Evolutionary conservation across 2,329 filamentous ascomycete species (phyloP).

Genomic region (Cercospora sp.): DNA sequence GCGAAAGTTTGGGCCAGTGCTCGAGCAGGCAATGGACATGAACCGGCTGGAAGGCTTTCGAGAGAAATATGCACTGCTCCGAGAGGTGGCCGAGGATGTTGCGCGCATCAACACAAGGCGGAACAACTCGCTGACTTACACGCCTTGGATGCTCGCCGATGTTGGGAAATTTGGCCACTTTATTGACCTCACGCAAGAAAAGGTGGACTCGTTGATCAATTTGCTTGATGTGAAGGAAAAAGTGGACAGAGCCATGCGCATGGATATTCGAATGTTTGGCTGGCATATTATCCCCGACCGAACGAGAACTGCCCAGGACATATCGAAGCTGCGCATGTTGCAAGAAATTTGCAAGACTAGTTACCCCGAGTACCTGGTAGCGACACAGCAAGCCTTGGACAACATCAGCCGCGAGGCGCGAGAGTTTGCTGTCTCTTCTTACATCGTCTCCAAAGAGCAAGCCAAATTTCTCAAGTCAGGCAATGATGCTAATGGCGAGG

Average conservation of each 20-base stretch:
- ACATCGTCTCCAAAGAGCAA: constrained; percentile 17
- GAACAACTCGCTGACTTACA: constrained; percentile 36
- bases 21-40: constrained; percentile 46
- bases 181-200: constrained; percentile 43
- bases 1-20: constrained; percentile 41
- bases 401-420: constrained; percentile 42
- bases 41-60: constrained; percentile 49
- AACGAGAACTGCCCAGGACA: constrained; percentile 37
- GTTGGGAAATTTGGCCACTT: constrained; percentile 44
- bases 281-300: constrained; percentile 47
- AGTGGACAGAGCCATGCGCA: constrained; percentile 46
- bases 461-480: constrained; percentile 5
- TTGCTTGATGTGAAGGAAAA: constrained; percentile 47
- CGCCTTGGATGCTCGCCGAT: constrained; percentile 46
- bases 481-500: background rate
- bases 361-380: constrained; percentile 48
- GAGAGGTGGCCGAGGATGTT: constrained; percentile 41
- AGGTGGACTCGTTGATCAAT: constrained; percentile 48
- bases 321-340: constrained; percentile 47
- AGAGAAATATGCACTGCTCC: constrained; percentile 46
- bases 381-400: constrained; percentile 45
- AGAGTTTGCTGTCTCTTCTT: constrained; percentile 25
- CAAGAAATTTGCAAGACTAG: constrained; percentile 45
- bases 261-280: constrained; percentile 50
- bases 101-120: constrained; percentile 37